Percentiles rank a stretch among this genome's conserved stretches.
phyloP scores from a whole-genome alignment of 495 filamentous ascomycete species.

The Aspergillus ellipticus region DNA sequence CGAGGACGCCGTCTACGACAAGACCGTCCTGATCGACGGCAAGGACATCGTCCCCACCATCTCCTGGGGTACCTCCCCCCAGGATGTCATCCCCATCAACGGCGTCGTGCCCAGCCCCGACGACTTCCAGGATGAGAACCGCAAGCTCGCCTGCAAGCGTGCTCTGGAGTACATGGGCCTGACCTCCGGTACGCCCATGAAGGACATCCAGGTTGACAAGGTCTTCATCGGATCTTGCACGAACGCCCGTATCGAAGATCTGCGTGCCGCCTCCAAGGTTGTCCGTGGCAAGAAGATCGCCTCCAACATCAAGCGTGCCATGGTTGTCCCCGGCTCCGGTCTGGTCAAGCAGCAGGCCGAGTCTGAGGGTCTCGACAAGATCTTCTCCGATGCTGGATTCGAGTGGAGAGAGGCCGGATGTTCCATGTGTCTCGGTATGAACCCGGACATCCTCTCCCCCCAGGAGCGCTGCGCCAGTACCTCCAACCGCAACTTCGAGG shows the following conservation, averaged over 20 bases:
- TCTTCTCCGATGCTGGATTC: constrained; percentile 88
- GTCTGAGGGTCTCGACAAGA: constrained; percentile 84
- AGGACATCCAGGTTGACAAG: constrained; percentile 88
- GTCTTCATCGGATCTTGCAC: constrained; percentile 98
- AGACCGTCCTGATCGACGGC: constrained; percentile 79
- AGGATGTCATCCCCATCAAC: constrained; percentile 92
- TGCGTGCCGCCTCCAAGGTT: constrained; percentile 80
- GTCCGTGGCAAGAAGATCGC: constrained; percentile 85
- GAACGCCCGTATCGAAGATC: constrained; percentile 93
- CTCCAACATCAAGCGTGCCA: constrained; percentile 81
- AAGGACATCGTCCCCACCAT: constrained; percentile 92
- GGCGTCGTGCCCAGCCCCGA: constrained; percentile 86
- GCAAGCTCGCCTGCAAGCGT: constrained; percentile 72
- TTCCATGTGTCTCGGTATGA: constrained; percentile 99
- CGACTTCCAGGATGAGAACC: constrained; percentile 71
- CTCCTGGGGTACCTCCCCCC: constrained; percentile 95
- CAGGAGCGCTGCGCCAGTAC: constrained; percentile 92
- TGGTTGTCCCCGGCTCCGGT: constrained; percentile 95
- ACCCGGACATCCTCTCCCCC: constrained; percentile 94
- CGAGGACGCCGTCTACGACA: constrained; percentile 78
- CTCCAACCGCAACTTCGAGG: constrained; percentile 97
- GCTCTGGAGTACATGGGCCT: constrained; percentile 97
- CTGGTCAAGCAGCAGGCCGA: constrained; percentile 93
- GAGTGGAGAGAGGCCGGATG: constrained; percentile 98
- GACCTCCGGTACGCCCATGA: constrained; percentile 76